A percentile compares a stretch with the other conserved stretches of the same genome.
These are phyloP conservation scores for Podospora comata DNA, from an alignment of 495 filamentous ascomycete genomes.

Conservation along the genomic window DNA sequence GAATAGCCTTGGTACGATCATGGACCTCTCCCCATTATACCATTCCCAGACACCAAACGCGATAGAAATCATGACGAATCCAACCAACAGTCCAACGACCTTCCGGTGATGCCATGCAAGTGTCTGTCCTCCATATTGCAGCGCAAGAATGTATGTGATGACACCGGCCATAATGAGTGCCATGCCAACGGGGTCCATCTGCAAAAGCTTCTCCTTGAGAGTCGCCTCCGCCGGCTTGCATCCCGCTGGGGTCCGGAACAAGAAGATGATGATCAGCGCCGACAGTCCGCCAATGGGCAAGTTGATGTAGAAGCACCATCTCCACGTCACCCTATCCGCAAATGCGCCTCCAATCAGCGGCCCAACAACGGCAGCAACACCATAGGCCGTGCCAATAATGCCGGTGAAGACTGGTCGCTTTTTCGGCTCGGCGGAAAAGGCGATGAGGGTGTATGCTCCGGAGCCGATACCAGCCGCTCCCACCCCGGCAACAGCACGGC, in stretches of 20 bases:
- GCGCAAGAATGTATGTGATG: conserved; percentile 66
- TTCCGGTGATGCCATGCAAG: conserved; percentile 60
- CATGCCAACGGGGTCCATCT: conserved; percentile 67
- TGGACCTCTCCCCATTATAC: conserved; percentile 41
- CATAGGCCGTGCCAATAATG: conserved; percentile 45
- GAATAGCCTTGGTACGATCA: conserved; percentile 46
- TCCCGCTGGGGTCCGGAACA: conserved; percentile 28
- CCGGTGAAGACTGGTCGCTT: conserved; percentile 50
- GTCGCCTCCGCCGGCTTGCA: conserved; percentile 26
- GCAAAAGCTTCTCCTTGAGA: conserved; percentile 36
- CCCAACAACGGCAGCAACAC: conserved; percentile 43
- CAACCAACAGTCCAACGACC: conserved; percentile 66
- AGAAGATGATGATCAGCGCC: conserved; percentile 54
- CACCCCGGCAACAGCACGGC: conserved; percentile 55
- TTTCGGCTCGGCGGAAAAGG: conserved; percentile 40
- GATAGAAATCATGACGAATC: conserved; percentile 58
- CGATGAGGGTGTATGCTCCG: conserved; percentile 45
- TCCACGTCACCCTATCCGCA: conserved; percentile 39
- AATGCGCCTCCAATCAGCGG: conserved; percentile 34
- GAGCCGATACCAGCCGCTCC: conserved; percentile 46
- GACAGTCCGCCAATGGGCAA: conserved; percentile 65
- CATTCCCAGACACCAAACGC: conserved; percentile 48
- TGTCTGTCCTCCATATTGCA: conserved; percentile 76
- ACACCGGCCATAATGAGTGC: conserved; percentile 64
- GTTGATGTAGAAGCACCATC: conserved; percentile 83